phyloP scores from a whole-genome alignment of 2,329 filamentous ascomycete genomes.

The Elsinoe necatrix region DNA sequence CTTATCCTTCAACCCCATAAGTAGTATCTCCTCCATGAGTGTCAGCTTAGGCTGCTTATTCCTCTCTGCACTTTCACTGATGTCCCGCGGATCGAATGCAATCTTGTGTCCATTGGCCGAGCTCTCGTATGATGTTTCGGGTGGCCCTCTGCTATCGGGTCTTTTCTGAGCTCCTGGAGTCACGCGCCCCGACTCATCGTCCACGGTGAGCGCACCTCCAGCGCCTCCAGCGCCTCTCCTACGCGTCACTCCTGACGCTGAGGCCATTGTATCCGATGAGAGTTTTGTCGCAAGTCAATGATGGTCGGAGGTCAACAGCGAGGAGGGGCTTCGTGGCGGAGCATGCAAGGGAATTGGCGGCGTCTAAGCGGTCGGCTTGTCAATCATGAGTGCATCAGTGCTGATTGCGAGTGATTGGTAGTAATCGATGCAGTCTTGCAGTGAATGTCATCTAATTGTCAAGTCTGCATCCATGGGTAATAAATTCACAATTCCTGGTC shows the following conservation, averaged over 20 bases:
- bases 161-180: constrained; percentile 56
- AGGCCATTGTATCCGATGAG: constrained; percentile 43
- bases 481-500: background rate
- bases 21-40: constrained; percentile 94
- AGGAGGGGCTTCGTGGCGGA: constrained; percentile 16
- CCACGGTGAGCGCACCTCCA: constrained; percentile 46
- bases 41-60: constrained; percentile 98
- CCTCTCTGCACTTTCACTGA: constrained; percentile 90
- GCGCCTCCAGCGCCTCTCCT: constrained; percentile 52
- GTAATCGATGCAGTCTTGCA: background rate
- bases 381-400: background rate
- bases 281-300: constrained; percentile 9
- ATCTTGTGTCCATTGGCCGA: constrained; percentile 97
- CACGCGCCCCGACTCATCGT: constrained; percentile 56
- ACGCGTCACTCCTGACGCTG: constrained; percentile 63
- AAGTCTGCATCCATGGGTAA: background rate
- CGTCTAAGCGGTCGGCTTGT: background rate
- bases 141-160: constrained; percentile 35
- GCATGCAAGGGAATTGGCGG: constrained; percentile 17
- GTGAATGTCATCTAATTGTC: no score
- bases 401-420: constrained; percentile 8
- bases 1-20: constrained; percentile 96
- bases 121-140: constrained; percentile 78
- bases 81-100: constrained; percentile 92
- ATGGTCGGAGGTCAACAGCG: constrained; percentile 15